Base-by-base conservation (phyloP, 805 yeast species). In the Myxozyma kluyveri region DNA sequence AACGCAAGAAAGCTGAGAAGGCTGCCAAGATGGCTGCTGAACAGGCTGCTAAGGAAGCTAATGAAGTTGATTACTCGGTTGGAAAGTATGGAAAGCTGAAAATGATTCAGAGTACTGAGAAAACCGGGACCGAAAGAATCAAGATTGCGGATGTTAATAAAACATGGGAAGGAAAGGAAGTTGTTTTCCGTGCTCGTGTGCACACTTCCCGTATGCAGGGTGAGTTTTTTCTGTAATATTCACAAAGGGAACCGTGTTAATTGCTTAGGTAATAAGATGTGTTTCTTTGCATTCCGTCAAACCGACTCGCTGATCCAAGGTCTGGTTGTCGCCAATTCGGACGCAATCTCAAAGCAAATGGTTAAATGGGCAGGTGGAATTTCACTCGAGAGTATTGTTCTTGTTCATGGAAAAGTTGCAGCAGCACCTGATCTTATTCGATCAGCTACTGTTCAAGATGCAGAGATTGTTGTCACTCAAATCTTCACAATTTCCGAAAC, bases 351-450 rank as follows among this genome's bases (percentile, higher is more conserved):
- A 47, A 93, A 93, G 73, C 96, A 86, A 69, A 86, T 93, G 91
- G 95, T 90, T 61, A 93, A 93, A 74, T 93, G 96, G 96, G 85
- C 89, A 24, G 87, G 91, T 35, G 74, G 86, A 32, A 78, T 93
- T 67, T 86, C 82, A 67, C 77, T 87, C 63, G 99, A 93, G 73
- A 81, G 93, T 43, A 91, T 93, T 71, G 97, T 93, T 14, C 74
- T 93, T 45, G 96, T 93, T 26, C 82, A 83, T 63, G 99, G 99
- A 72, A 69, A 71, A 21, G 91, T 91, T 40, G 81, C 73, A 61
- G 88, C 88, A 65, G 89, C 91, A 48, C 89, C 83, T 21, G 97
- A 88, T 67, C 81, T 82, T 53, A 83, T 93, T 69, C 88, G 86
- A 68, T 83, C 93, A 44, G 93, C 96, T 47, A 88, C 98, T 38